Percentiles rank a stretch among this genome's conserved stretches.
Conservation (phyloP, 805 yeast genomes). For the Wickerhamomyces chambardii region DNA sequence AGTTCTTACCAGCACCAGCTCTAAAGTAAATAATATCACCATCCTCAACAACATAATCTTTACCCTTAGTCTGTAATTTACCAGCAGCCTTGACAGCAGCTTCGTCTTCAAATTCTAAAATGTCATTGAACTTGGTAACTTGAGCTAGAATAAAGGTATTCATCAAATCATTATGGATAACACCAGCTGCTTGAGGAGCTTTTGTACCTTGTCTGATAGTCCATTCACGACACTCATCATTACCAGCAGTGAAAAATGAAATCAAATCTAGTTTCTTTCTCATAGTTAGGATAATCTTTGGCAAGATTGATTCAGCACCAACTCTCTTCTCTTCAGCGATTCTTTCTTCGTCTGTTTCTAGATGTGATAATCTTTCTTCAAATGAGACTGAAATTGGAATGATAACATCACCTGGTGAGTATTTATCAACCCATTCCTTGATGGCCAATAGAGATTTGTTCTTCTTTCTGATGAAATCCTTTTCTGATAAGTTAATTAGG, state of each 20-base stretch:
- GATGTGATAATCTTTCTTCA: constrained; percentile 84
- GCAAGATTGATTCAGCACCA: constrained; percentile 74
- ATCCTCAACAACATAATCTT: constrained; percentile 90
- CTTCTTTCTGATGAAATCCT: constrained; percentile 79
- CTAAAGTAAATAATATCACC: constrained; percentile 90
- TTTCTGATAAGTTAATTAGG: constrained; percentile 83
- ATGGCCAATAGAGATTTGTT: constrained; percentile 79
- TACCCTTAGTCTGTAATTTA: constrained; percentile 85
- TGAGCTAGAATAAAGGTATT: constrained; percentile 93
- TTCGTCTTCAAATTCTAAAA: constrained; percentile 75
- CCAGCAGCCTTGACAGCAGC: constrained; percentile 79
- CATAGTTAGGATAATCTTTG: constrained; percentile 81
- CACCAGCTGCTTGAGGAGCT: constrained; percentile 99
- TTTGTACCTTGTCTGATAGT: constrained; percentile 85
- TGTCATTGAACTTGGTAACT: constrained; percentile 78
- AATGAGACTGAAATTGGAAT: constrained; percentile 89
- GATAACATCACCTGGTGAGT: constrained; percentile 84
- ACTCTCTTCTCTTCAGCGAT: constrained; percentile 65
- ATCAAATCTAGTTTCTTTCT: constrained; percentile 79
- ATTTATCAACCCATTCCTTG: constrained; percentile 82
- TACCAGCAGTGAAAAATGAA: constrained; percentile 94
- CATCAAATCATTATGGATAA: constrained; percentile 92
- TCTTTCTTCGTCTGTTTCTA: constrained; percentile 80
- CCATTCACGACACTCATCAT: constrained; percentile 98
- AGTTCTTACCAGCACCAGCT: constrained; percentile 88